Evolutionary conservation across 805 yeast species (phyloP).

Genomic region (Danielozyma ontarioensis): DNA sequence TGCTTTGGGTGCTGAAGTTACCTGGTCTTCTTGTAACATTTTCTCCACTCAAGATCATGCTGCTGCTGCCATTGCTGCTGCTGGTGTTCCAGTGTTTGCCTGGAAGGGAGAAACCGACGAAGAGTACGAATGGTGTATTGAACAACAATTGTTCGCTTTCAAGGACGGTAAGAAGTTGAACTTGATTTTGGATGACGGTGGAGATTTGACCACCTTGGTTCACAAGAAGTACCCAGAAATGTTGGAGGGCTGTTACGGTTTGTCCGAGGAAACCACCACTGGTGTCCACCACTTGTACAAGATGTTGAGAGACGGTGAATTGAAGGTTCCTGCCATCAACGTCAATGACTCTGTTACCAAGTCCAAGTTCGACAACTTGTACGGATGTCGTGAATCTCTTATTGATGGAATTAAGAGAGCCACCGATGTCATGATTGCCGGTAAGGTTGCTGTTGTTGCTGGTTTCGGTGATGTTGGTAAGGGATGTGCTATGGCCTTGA

Average conservation of each 20-base stretch:
- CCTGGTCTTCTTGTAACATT: slow-evolving; percentile 99
- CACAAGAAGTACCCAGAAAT: slow-evolving; percentile 98
- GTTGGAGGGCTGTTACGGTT: slow-evolving; percentile 91
- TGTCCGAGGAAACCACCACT: slow-evolving; percentile 98
- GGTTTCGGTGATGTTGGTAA: slow-evolving; percentile 99
- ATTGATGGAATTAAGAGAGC: slow-evolving; percentile 99
- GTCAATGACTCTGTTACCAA: slow-evolving; percentile 99
- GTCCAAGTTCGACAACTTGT: slow-evolving; percentile 98
- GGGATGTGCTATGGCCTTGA: slow-evolving; percentile 98
- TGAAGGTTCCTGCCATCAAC: slow-evolving; percentile 98
- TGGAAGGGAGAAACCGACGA: slow-evolving; percentile 99
- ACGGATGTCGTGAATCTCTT: slow-evolving; percentile 99
- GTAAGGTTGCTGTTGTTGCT: slow-evolving; percentile 97
- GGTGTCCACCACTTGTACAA: slow-evolving; percentile 99
- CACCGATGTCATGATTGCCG: slow-evolving; percentile 99
- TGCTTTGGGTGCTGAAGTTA: slow-evolving; percentile 98
- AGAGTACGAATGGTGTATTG: slow-evolving; percentile 98
- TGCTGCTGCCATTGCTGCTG: slow-evolving; percentile 99
- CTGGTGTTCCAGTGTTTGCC: slow-evolving; percentile 99
- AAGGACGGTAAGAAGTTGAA: slow-evolving; percentile 92
- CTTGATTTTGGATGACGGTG: slow-evolving; percentile 98
- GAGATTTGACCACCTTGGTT: slow-evolving; percentile 94
- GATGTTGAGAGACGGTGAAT: slow-evolving; percentile 80
- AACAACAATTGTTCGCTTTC: slow-evolving; percentile 97
- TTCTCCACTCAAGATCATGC: slow-evolving; percentile 99